phyloP scores from a whole-genome alignment of 805 yeast genomes.

The Pichia nanzhaoensis region DNA sequence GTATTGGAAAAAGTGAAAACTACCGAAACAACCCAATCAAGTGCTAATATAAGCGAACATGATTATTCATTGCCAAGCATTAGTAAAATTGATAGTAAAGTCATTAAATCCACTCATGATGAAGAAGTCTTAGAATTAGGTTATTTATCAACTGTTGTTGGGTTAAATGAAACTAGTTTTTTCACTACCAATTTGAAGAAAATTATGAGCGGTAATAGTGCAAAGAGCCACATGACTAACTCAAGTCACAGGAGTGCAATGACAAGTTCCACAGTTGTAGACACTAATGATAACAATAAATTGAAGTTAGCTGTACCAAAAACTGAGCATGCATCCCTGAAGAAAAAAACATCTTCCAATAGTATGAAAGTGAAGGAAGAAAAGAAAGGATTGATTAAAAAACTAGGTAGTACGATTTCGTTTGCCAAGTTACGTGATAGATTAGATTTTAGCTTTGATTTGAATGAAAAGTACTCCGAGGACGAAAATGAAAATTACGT shows the following conservation, averaged over 20 bases:
- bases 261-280: neutral
- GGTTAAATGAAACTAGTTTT: constrained; percentile 36
- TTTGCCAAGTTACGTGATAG: constrained; percentile 1
- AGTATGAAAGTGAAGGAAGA: neutral
- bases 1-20: neutral
- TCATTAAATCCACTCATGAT: neutral
- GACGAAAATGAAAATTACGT: neutral
- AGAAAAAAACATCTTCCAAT: constrained; percentile 1
- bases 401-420: neutral
- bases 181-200: constrained; percentile 14
- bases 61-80: neutral
- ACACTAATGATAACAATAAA: neutral
- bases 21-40: neutral
- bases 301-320: neutral
- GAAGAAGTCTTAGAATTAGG: constrained; percentile 28
- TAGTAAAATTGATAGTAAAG: neutral
- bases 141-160: constrained; percentile 34
- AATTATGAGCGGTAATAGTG: neutral
- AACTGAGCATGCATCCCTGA: neutral
- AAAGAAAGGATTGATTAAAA: constrained; percentile 1
- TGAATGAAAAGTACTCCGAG: neutral
- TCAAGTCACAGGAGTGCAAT: neutral
- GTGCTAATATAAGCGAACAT: neutral
- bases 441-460: neutral
- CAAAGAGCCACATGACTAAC: neutral